Evolutionary conservation across 2,329 filamentous ascomycete genomes (phyloP).

Genomic region (Cytospora leucostoma): DNA sequence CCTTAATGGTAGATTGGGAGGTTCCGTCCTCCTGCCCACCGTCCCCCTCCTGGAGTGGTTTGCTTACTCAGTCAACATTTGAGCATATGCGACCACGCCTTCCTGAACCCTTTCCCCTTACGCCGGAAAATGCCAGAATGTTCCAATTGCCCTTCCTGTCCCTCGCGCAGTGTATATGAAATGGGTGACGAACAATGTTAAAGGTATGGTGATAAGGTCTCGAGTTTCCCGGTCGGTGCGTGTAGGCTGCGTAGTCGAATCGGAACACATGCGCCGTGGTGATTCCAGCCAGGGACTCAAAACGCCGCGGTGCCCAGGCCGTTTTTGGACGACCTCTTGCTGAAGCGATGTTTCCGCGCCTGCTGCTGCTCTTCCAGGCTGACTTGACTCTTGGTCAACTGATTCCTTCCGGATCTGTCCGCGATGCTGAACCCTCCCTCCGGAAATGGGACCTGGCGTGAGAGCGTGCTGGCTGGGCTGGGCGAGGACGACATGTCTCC

Average conservation of each 20-base stretch:
- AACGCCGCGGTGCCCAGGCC: conserved; percentile 83
- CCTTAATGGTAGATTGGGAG: background rate
- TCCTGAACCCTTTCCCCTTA: conserved; percentile 15
- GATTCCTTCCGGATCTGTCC: conserved; percentile 57
- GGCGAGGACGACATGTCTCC: conserved; percentile 66
- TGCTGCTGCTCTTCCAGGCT: conserved; percentile 52
- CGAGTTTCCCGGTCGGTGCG: conserved; percentile 1
- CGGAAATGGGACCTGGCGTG: conserved; percentile 55
- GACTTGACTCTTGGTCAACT: conserved; percentile 61
- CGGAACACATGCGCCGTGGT: background rate
- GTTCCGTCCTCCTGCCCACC: background rate
- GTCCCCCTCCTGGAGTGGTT: background rate
- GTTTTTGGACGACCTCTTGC: conserved; percentile 90
- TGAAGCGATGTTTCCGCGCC: conserved; percentile 65
- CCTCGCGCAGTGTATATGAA: conserved; percentile 8
- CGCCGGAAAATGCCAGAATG: conserved; percentile 28
- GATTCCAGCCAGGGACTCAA: conserved; percentile 40
- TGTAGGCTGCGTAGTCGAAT: conserved; percentile 8
- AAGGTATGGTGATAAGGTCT: conserved; percentile 2
- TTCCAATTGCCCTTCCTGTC: conserved; percentile 10
- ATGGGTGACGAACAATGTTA: conserved; percentile 9
- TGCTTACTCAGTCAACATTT: conserved; percentile 6
- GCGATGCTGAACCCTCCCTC: conserved; percentile 48
- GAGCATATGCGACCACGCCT: conserved; percentile 15
- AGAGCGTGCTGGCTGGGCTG: conserved; percentile 75